These are phyloP conservation scores for Pseudoscleropodium purum DNA, from an alignment of 225 moss, liverwort and hornwort genomes.

Conservation along the genomic window DNA sequence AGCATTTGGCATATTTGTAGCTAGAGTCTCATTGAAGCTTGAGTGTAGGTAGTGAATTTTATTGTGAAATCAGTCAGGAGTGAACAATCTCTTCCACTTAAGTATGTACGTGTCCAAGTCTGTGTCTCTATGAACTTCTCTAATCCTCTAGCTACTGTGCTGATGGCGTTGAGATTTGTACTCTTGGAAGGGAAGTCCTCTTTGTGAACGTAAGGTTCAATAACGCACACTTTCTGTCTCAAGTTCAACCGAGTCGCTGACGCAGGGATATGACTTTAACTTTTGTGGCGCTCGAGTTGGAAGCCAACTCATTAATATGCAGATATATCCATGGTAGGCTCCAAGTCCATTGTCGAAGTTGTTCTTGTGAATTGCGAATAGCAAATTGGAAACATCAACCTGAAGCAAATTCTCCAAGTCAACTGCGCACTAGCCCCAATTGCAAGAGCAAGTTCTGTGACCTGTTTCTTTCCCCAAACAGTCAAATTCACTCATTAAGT, in stretches of 20 bases:
- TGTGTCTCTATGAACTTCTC: background rate
- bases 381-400: too few species aligned
- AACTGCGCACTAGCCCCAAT: background rate
- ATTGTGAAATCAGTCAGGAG: background rate
- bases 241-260: background rate
- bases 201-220: background rate
- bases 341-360: background rate
- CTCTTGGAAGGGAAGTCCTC: background rate
- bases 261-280: background rate
- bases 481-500: background rate
- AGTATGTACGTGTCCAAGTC: background rate
- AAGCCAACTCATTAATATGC: background rate
- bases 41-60: background rate
- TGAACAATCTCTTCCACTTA: background rate
- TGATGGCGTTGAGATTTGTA: background rate
- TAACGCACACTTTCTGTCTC: background rate
- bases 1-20: background rate
- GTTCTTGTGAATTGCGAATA: background rate
- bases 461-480: background rate
- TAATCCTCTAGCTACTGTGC: background rate
- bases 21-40: background rate
- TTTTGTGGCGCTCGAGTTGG: background rate
- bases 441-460: background rate
- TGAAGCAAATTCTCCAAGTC: background rate
- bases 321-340: background rate